Percentiles rank a stretch among this genome's conserved stretches.
These are phyloP conservation scores for Diaporthe sp. DNA, from an alignment of 2,329 filamentous ascomycete genomes.

Conservation along the genomic window DNA sequence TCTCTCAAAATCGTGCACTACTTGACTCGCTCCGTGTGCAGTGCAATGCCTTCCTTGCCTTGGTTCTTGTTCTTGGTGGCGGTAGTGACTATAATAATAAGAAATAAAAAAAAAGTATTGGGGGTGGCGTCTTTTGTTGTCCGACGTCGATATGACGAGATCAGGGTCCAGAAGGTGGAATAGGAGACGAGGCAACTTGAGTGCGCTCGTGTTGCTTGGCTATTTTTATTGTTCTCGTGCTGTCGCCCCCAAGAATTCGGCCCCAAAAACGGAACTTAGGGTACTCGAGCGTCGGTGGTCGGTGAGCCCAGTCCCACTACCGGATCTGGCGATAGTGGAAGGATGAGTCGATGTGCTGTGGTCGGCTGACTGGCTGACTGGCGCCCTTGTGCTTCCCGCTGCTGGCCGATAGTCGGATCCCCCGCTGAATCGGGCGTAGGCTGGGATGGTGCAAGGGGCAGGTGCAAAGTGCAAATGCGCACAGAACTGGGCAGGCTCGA, in stretches of 20 bases:
- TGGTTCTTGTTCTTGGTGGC: not conserved
- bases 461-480: not conserved
- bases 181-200: too few relatives aligned
- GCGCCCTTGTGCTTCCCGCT: conserved; percentile 27
- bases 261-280: conserved; percentile 1
- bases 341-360: conserved; percentile 34
- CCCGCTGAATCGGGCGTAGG: conserved; percentile 19
- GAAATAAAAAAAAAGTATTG: not conserved
- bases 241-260: conserved; percentile 7
- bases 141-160: not conserved
- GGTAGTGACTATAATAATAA: not conserved
- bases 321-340: conserved; percentile 32
- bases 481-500: not conserved
- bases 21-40: conserved; percentile 19
- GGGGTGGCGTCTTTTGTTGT: conserved; percentile 1
- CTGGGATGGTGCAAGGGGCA: not conserved
- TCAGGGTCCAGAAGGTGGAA: not conserved
- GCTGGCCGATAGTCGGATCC: conserved; percentile 36
- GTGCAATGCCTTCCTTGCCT: not conserved
- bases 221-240: conserved; percentile 18
- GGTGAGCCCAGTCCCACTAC: conserved; percentile 26
- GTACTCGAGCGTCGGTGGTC: not conserved
- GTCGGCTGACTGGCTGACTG: conserved; percentile 31
- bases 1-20: not conserved
- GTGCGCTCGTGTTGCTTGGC: not conserved